These are phyloP conservation scores for Dactylellina sp. DNA, from an alignment of 2,329 filamentous ascomycete species.

Conservation along the genomic window DNA sequence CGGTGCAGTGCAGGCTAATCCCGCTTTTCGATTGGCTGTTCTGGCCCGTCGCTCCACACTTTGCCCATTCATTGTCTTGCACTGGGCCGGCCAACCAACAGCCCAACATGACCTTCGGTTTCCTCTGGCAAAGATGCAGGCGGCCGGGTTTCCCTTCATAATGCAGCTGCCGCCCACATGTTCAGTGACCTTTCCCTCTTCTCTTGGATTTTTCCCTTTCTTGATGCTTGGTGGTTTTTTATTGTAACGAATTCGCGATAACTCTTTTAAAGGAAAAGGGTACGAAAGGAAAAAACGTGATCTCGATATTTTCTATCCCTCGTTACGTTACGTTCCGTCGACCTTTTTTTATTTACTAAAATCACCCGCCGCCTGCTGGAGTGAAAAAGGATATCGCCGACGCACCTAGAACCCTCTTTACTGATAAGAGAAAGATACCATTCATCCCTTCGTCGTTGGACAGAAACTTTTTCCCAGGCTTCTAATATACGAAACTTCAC, in stretches of 20 bases:
- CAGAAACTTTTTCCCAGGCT: constrained; percentile 6
- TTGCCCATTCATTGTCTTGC: no score
- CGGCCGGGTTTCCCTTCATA: constrained; percentile 30
- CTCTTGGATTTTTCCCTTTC: constrained; percentile 20
- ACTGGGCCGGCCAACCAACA: constrained; percentile 21
- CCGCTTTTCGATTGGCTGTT: no score
- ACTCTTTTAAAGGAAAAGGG: constrained; percentile 16
- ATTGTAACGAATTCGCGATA: constrained; percentile 15
- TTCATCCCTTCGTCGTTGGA: no score
- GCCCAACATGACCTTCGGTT: not conserved
- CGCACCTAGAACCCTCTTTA: no score
- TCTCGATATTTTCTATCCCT: constrained; percentile 21
- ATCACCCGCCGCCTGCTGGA: constrained; percentile 55
- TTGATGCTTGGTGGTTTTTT: constrained; percentile 48
- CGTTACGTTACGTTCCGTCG: constrained; percentile 5
- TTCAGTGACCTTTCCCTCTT: constrained; percentile 11
- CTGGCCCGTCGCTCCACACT: no score
- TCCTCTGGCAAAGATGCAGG: not conserved
- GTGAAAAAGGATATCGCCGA: constrained; percentile 20
- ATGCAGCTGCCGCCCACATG: constrained; percentile 51
- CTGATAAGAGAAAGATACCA: no score
- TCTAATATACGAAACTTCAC: constrained; percentile 12
- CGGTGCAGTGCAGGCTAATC: constrained; percentile 2
- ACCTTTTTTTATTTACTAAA: not conserved
- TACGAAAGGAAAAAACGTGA: constrained; percentile 29